phyloP scores from a whole-genome alignment of 2,329 filamentous ascomycete genomes.

The Fusarium sp. region DNA sequence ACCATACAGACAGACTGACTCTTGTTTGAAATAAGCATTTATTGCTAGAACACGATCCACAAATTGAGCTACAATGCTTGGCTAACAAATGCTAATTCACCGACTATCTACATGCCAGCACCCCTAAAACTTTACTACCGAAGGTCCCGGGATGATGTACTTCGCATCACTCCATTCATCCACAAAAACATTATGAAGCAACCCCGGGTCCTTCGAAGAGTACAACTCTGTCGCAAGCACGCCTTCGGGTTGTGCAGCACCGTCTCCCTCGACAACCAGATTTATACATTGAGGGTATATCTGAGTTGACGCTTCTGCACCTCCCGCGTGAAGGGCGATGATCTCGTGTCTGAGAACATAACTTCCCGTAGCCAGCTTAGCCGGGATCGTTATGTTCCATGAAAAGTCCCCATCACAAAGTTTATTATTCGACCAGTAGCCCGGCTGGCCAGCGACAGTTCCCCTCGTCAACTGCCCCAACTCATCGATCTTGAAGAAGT shows the following conservation, averaged over 20 bases:
- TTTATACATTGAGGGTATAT: not conserved
- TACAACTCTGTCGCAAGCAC: not conserved
- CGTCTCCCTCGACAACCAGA: not conserved
- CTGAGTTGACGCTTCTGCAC: not conserved
- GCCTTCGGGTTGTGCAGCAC: not conserved
- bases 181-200: not conserved
- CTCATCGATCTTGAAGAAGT: not conserved
- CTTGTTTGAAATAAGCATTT: too few relatives aligned
- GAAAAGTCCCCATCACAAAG: not conserved
- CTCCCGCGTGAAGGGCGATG: rapidly evolving
- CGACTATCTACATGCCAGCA: too few relatives aligned
- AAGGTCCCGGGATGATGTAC: not conserved
- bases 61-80: too few relatives aligned
- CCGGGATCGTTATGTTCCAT: not conserved
- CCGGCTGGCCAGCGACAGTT: rapidly evolving
- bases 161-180: not conserved
- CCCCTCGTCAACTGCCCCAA: not conserved
- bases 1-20: too few relatives aligned
- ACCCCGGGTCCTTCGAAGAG: not conserved
- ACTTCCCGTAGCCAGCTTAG: not conserved
- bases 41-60: too few relatives aligned
- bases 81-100: too few relatives aligned
- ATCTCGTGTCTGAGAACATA: not conserved
- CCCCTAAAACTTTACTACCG: not conserved
- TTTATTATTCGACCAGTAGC: not conserved